A percentile compares a stretch with the other conserved stretches of the same genome.
phyloP scores from a whole-genome alignment of 768 basidiomycete species.

The Amanita exitialis region DNA sequence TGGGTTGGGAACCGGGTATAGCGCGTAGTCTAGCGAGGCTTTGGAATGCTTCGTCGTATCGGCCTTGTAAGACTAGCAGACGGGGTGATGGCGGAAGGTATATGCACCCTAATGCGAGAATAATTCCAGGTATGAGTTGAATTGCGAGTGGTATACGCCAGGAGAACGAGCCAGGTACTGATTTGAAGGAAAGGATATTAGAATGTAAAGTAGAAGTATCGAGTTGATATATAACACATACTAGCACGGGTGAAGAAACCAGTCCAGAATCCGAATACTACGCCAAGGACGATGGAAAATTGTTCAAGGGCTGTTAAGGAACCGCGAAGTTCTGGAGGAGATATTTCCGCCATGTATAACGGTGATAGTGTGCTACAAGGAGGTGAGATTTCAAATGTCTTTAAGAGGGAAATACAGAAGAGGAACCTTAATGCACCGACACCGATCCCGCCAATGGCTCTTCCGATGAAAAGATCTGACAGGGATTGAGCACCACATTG shows the following conservation, averaged over 20 bases:
- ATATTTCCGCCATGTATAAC: conserved; percentile 79
- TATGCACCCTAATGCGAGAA: conserved; percentile 53
- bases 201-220: not conserved
- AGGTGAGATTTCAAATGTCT: not conserved
- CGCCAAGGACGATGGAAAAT: conserved; percentile 71
- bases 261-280: conserved; percentile 77
- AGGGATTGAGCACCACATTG: conserved; percentile 54
- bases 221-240: conserved; percentile 19
- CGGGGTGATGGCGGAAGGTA: conserved; percentile 56
- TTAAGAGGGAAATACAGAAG: no score
- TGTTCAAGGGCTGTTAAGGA: conserved; percentile 76
- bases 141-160: conserved; percentile 74
- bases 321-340: conserved; percentile 69
- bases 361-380: conserved; percentile 60
- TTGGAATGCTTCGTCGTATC: conserved; percentile 43
- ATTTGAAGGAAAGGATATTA: not conserved
- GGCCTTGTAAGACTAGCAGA: conserved; percentile 44
- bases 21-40: conserved; percentile 40
- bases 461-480: conserved; percentile 51
- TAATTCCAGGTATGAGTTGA: conserved; percentile 59
- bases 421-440: conserved; percentile 64
- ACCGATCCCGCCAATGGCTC: conserved; percentile 69
- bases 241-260: conserved; percentile 63
- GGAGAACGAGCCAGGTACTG: conserved; percentile 53
- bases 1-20: conserved; percentile 28